Base-by-base conservation (phyloP, 208 protist species). In the Trichomonas vaginalis region DNA sequence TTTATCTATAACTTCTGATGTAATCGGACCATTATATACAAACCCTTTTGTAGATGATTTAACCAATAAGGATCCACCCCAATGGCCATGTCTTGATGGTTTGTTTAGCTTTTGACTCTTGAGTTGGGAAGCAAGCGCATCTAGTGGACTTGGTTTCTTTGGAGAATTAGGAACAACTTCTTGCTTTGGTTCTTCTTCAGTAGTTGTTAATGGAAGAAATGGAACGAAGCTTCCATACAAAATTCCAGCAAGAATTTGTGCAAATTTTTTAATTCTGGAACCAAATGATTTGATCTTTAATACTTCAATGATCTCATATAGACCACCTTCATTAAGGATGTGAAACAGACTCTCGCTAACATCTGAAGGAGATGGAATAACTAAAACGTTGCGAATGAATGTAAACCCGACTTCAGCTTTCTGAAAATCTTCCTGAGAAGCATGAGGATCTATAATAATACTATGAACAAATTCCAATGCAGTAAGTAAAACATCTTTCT, bases 181-280 rank as follows among this genome's bases (percentile, higher is more conserved):
- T 8, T 8, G 12, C 17, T 70, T 42, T 37, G 42, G 17, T 92
- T 51, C 86, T 8, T 21, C 40, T 48, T 88, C 82, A 48, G 14
- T 4, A n/a, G 12, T 51, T 92, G 35, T 6, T 39, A 92, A 14
- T 15, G 86, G 86, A 35, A 92, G 45, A 51, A 48, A 92, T 15
- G 86, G 86, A 39, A 92, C 86, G 37, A 92, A 92, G 45, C 45
- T 39, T 35, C 86, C 86, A 92, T 92, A 92, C 40, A 92, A 51
- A 39, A 92, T 92, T 35, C 45, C 86, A 39, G 45, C 45, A 51
- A 92, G 23, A 51, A 92, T 48, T 56, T 45, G 40, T 92, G 86
- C 39, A 47, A 92, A 92, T 51, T 92, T 92, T 6, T 9, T 32
- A n/a, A 45, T 27, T 56, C 86, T 23, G 17, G 42, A 42, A 51